Percentiles rank a stretch among this genome's conserved stretches.
Conservation (phyloP, 257 asterid genomes). For the Osmanthus fragrans region DNA sequence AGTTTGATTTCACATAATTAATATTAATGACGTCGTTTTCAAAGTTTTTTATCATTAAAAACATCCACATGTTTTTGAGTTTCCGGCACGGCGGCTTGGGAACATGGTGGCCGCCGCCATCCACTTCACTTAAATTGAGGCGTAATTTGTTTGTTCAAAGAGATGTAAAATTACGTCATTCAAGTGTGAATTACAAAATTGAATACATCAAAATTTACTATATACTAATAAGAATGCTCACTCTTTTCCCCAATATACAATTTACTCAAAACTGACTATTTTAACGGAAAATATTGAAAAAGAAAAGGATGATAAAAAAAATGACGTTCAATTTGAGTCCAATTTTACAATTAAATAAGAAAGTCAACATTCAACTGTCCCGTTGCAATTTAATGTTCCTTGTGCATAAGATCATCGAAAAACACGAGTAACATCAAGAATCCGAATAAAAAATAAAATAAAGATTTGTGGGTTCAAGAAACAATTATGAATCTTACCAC, state of each 20-base stretch:
- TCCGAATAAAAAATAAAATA: neutral
- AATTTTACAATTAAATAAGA: too few species aligned
- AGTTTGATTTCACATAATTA: conserved; percentile 18
- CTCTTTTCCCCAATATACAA: too few species aligned
- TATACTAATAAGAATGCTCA: neutral
- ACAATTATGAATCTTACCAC: neutral
- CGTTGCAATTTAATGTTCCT: too few species aligned
- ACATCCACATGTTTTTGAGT: neutral
- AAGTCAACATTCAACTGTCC: neutral
- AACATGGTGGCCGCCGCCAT: conserved; percentile 20
- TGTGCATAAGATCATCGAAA: neutral
- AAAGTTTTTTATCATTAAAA: neutral
- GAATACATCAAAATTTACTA: too few species aligned
- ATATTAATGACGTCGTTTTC: conserved; percentile 17
- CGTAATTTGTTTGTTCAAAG: too few species aligned
- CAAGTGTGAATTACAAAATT: too few species aligned
- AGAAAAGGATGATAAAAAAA: too few species aligned
- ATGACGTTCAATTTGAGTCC: too few species aligned
- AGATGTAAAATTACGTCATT: too few species aligned
- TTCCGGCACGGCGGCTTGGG: conserved; percentile 15
- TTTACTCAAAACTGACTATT: too few species aligned
- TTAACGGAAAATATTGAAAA: too few species aligned
- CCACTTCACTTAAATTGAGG: too few species aligned
- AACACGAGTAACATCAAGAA: neutral
- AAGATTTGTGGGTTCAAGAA: neutral